Conservation (phyloP, 257 asterid species). For the Penstemon barbatus region DNA sequence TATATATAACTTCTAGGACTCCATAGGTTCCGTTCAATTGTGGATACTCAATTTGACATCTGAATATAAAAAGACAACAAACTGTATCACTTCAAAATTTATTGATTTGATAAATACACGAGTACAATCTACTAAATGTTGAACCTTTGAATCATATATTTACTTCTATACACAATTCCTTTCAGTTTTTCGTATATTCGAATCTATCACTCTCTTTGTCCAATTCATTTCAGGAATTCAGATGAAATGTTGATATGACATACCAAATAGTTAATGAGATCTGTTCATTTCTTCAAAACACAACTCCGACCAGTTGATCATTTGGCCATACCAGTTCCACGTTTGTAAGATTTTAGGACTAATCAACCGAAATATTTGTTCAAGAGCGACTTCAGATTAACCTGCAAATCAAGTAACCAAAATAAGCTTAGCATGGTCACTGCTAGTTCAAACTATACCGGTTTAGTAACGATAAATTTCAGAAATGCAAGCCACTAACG, state of each 20-base stretch:
- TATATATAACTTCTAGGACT: neutral
- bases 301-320: constrained; percentile 5
- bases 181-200: constrained; percentile 2
- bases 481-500: neutral
- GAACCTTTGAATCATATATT: constrained; percentile 21
- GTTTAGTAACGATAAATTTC: neutral
- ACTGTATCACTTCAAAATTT: neutral
- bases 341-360: constrained; percentile 18
- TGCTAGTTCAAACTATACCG: neutral
- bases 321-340: constrained; percentile 20
- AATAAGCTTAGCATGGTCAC: constrained; percentile 18
- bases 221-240: constrained; percentile 23
- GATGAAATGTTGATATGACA: constrained; percentile 21
- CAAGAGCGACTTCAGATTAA: constrained; percentile 13
- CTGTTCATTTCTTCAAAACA: constrained; percentile 5
- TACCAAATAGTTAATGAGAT: constrained; percentile 11
- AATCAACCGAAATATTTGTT: constrained; percentile 16
- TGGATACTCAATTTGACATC: neutral
- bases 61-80: neutral
- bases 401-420: constrained; percentile 34
- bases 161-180: constrained; percentile 16
- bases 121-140: constrained; percentile 17
- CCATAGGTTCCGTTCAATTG: neutral
- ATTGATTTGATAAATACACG: constrained; percentile 26
- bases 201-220: constrained; percentile 15